Percentiles rank a stretch among this genome's conserved stretches.
phyloP scores from a whole-genome alignment of 1,139 yeast genomes.

The Debaryomyces udenii region DNA sequence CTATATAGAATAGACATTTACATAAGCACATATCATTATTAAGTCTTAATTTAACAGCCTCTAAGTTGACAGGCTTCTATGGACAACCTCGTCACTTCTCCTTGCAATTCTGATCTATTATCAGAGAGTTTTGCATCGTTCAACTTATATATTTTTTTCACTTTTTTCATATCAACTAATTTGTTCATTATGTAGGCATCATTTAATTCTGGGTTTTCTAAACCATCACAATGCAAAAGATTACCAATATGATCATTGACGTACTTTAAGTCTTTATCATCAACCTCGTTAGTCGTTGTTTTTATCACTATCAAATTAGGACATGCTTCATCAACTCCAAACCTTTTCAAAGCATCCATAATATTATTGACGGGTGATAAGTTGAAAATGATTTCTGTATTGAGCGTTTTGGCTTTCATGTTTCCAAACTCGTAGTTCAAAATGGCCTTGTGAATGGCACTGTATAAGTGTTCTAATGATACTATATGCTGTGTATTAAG shows the following conservation, averaged over 20 bases:
- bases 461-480: constrained; percentile 40
- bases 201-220: constrained; percentile 20
- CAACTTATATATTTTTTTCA: constrained; percentile 43
- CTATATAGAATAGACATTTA: background rate
- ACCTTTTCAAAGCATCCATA: constrained; percentile 45
- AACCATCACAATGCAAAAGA: constrained; percentile 19
- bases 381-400: constrained; percentile 46
- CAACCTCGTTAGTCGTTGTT: constrained; percentile 19
- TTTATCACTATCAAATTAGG: constrained; percentile 36
- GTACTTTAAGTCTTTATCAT: constrained; percentile 7
- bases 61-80: constrained; percentile 44
- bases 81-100: constrained; percentile 35
- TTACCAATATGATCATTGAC: constrained; percentile 19
- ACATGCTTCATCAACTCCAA: constrained; percentile 41
- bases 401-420: constrained; percentile 44
- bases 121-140: constrained; percentile 30
- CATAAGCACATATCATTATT: background rate
- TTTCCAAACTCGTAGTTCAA: constrained; percentile 27
- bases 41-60: constrained; percentile 26
- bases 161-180: constrained; percentile 31
- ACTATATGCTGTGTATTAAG: constrained; percentile 40
- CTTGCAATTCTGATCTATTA: constrained; percentile 23
- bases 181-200: constrained; percentile 28
- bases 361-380: constrained; percentile 49
- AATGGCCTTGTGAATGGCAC: constrained; percentile 40